Conservation (phyloP, 2,329 filamentous ascomycete genomes). For the Ramularia collo-cygni region DNA sequence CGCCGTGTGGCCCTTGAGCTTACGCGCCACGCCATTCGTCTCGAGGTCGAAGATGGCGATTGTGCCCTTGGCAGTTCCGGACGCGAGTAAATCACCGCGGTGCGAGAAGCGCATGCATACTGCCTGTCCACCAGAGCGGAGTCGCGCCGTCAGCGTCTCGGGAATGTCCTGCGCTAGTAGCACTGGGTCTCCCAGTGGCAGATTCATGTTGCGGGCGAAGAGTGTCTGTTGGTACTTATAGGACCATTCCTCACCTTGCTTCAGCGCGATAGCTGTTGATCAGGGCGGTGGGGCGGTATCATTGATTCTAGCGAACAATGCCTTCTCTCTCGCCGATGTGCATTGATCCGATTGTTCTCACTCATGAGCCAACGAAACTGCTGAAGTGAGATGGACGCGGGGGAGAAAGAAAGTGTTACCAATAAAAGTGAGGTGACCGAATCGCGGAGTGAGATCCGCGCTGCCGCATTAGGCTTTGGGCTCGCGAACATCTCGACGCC, state of each 20-base stretch:
- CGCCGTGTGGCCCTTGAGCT: conserved; percentile 77
- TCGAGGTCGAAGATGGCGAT: conserved; percentile 96
- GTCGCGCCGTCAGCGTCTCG: conserved; percentile 78
- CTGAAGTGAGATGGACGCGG: no score
- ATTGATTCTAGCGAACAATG: not conserved
- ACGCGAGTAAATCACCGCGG: conserved; percentile 88
- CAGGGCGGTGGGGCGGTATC: no score
- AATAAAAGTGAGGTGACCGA: no score
- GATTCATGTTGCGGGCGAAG: conserved; percentile 50
- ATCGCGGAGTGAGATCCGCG: no score
- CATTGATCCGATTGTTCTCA: no score
- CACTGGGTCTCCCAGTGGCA: conserved; percentile 65
- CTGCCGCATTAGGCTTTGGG: not conserved
- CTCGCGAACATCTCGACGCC: not conserved
- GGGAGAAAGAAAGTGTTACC: not conserved
- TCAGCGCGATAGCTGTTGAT: no score
- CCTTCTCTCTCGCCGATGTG: no score
- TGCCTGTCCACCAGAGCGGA: conserved; percentile 61
- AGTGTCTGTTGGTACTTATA: no score
- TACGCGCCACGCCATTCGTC: conserved; percentile 92
- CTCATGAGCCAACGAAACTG: no score
- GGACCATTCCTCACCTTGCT: no score
- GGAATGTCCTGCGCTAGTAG: conserved; percentile 76
- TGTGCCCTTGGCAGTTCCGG: conserved; percentile 82
- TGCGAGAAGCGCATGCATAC: conserved; percentile 80